Base-by-base conservation (phyloP, 2,329 filamentous ascomycete species). In the Chaetomium sp. region DNA sequence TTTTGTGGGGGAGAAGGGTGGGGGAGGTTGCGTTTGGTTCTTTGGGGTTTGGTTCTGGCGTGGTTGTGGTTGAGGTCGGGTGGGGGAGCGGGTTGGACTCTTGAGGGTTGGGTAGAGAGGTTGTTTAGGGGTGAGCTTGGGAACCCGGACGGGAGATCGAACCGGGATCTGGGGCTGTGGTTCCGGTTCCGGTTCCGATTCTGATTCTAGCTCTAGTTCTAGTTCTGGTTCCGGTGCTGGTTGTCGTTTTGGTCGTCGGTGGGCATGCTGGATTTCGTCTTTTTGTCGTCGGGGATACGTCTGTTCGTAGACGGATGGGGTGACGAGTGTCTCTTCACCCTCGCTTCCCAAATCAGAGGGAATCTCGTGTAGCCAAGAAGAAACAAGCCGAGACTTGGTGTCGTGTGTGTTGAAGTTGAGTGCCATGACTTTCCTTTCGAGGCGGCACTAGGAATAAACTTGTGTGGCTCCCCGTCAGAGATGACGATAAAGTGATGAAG, bases 331-430 rank as follows among this genome's bases (percentile, higher is more conserved):
- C 10, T 56, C 60, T 19, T 65, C 49, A 16, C 55, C 57, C n/a
- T 60, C 64, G 27, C 42, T 57, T 29, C 47, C 64, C 9, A 53
- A 38, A 7, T 65, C 60, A 21, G 60, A 63, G 23, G 64, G 64
- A 4, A 65, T 60, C 5, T 53, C 38, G 10, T 60, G 59, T 2
- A 65, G 56, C 64, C 60, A 65, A 4, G 49, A 45, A 9, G 60
- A 63, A 2, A 65, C 35, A 19, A 21, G 6, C 21, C 31, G 50
- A 27, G 35, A 56, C 38, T 55, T 58, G 38, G 27, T 42, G 16
- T 62, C 8, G 29, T 57, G 27, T 6, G 62, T 5, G 33, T 60
- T 51, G 50, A 61, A 53, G 31, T 57, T 55, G 23, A 13, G 51
- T 25, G 35, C 51, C 57, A 64, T 64, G 12, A 7, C 38, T n/a